Evolutionary conservation across 108 stramenopile genomes (phyloP).

Genomic region (Cyclotella kingstonii): DNA sequence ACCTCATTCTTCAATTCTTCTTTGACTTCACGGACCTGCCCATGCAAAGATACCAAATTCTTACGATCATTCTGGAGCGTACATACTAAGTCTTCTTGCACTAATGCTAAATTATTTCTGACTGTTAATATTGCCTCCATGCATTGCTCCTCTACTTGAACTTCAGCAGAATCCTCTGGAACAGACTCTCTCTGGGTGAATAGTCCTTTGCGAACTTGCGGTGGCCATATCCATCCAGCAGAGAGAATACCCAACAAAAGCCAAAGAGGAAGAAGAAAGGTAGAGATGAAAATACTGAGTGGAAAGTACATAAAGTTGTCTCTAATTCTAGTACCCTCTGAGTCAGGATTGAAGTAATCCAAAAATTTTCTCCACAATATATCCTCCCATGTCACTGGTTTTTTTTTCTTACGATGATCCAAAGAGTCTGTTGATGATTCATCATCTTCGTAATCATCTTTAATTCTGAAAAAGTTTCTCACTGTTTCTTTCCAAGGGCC

Average conservation of each 20-base stretch:
- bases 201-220: constrained; percentile 80
- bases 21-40: constrained; percentile 58
- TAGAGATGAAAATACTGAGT: constrained; percentile 47
- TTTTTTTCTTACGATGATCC: constrained; percentile 4
- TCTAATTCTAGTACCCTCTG: constrained; percentile 56
- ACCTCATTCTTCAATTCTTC: constrained; percentile 68
- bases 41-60: constrained; percentile 56
- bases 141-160: constrained; percentile 34
- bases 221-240: constrained; percentile 81
- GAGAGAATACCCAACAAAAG: constrained; percentile 58
- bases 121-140: constrained; percentile 57
- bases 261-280: constrained; percentile 77
- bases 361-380: constrained; percentile 61
- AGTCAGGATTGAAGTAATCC: constrained; percentile 59
- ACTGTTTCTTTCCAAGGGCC: constrained; percentile 38
- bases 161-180: constrained; percentile 54
- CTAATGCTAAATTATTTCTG: constrained; percentile 44
- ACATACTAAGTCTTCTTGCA: constrained; percentile 53
- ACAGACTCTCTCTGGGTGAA: constrained; percentile 70
- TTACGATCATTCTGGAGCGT: constrained; percentile 63
- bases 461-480: constrained; percentile 17
- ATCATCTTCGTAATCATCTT: constrained; percentile 21
- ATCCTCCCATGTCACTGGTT: constrained; percentile 28
- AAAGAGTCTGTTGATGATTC: constrained; percentile 1
- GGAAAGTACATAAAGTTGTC: constrained; percentile 49